These are phyloP conservation scores for Sechiopsis laciniata DNA, from an alignment of 306 rosid genomes.

Conservation along the genomic window DNA sequence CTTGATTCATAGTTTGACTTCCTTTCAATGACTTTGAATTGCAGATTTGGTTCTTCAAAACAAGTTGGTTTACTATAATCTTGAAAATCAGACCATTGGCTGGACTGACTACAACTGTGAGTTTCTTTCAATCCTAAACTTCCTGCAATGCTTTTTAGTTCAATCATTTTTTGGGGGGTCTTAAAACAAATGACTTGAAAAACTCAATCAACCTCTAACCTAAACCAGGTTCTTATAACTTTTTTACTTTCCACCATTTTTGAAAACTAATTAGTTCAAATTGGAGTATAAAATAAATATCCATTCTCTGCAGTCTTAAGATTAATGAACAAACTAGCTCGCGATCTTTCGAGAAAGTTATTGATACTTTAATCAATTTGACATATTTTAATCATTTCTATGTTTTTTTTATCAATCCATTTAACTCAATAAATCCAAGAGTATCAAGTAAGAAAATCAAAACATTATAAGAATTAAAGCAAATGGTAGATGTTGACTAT, in stretches of 20 bases:
- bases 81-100: constrained; percentile 27
- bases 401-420: no score
- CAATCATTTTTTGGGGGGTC: neutral
- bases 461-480: no score
- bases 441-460: no score
- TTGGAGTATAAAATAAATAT: neutral
- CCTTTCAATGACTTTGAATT: neutral
- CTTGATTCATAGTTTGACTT: neutral
- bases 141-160: constrained; percentile 1
- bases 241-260: neutral
- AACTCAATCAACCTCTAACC: neutral
- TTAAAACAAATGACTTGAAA: neutral
- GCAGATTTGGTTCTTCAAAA: constrained; percentile 30
- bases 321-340: neutral
- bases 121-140: neutral
- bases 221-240: neutral
- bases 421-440: neutral
- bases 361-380: neutral
- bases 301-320: neutral
- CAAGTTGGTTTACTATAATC: constrained; percentile 23
- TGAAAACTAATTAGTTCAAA: neutral
- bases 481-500: neutral
- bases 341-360: no score
- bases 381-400: no score
- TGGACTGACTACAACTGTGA: constrained; percentile 25